phyloP scores from a whole-genome alignment of 2,329 filamentous ascomycete genomes.

The Diaporthe nobilis region DNA sequence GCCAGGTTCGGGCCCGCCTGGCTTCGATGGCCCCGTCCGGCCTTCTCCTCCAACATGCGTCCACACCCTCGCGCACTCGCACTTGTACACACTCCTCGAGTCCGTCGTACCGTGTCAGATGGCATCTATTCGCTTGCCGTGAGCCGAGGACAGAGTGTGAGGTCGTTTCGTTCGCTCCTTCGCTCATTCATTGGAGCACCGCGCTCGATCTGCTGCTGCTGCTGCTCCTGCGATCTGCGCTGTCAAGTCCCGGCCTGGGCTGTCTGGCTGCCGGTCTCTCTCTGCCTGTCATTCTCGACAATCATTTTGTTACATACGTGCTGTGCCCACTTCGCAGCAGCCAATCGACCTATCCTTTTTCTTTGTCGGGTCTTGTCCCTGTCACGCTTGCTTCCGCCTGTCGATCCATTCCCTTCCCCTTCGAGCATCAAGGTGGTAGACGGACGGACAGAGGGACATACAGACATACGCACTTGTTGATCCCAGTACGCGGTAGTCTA shows the following conservation, averaged over 20 bases:
- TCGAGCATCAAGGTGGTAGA: not conserved
- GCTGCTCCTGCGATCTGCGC: conserved; percentile 15
- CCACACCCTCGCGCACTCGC: not conserved
- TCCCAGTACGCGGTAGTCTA: not conserved
- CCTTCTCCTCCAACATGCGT: conserved; percentile 7
- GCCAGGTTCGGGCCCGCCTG: not conserved
- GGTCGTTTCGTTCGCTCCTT: not conserved
- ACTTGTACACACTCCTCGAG: conserved; percentile 13
- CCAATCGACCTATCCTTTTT: conserved; percentile 15
- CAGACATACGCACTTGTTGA: conserved; percentile 2
- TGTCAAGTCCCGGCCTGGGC: conserved; percentile 4
- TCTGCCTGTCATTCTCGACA: conserved; percentile 31
- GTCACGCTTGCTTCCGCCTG: conserved; percentile 17
- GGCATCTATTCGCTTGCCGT: conserved; percentile 30
- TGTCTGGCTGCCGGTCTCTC: conserved; percentile 6
- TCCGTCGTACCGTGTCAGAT: conserved; percentile 16
- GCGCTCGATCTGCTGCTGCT: conserved; percentile 8
- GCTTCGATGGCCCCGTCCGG: not conserved
- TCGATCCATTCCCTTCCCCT: conserved; percentile 18
- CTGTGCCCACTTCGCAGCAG: conserved; percentile 16
- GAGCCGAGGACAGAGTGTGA: conserved; percentile 20
- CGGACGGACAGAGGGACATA: not conserved
- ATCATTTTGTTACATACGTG: conserved; percentile 19
- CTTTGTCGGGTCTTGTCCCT: conserved; percentile 1
- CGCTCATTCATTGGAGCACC: not conserved